Percentiles rank a stretch among this genome's conserved stretches.
Evolutionary conservation across 305 asterid genomes (phyloP).

Genomic region (Fraxinus xanthoxyloides): DNA sequence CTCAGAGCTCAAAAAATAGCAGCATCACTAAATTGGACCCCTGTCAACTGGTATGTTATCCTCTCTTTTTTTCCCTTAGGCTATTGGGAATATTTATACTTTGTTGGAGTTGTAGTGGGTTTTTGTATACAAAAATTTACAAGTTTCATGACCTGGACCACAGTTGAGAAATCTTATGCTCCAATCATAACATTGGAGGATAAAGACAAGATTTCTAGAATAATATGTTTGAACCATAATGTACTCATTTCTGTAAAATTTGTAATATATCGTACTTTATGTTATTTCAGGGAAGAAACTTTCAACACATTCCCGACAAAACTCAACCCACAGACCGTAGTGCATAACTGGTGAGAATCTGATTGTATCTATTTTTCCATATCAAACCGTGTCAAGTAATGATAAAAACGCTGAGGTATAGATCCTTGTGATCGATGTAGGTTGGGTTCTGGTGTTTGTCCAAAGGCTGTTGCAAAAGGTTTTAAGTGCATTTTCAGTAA

Average conservation of each 20-base stretch:
- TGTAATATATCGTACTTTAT: conserved; percentile 17
- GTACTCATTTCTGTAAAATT: background rate
- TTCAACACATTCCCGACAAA: conserved; percentile 68
- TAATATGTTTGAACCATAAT: background rate
- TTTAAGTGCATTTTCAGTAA: conserved; percentile 87
- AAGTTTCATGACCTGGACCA: background rate
- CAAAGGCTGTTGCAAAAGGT: conserved; percentile 80
- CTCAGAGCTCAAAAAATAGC: conserved; percentile 95
- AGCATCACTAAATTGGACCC: conserved; percentile 66
- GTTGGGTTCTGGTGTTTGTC: conserved; percentile 84
- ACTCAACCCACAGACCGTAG: conserved; percentile 76
- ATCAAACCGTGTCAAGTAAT: conserved; percentile 6
- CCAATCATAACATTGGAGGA: background rate
- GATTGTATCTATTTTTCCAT: conserved; percentile 9
- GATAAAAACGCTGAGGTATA: conserved; percentile 6
- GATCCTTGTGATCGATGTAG: conserved; percentile 35
- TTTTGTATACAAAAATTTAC: background rate
- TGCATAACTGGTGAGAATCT: conserved; percentile 78
- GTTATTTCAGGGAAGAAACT: conserved; percentile 79
- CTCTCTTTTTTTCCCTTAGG: background rate
- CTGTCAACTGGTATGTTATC: conserved; percentile 79
- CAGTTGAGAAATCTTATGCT: background rate
- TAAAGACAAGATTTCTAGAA: background rate
- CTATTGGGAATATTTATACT: background rate
- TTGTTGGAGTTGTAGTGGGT: background rate